Base-by-base conservation (phyloP, 345 rosid genomes). In the Lepidium sativum region DNA sequence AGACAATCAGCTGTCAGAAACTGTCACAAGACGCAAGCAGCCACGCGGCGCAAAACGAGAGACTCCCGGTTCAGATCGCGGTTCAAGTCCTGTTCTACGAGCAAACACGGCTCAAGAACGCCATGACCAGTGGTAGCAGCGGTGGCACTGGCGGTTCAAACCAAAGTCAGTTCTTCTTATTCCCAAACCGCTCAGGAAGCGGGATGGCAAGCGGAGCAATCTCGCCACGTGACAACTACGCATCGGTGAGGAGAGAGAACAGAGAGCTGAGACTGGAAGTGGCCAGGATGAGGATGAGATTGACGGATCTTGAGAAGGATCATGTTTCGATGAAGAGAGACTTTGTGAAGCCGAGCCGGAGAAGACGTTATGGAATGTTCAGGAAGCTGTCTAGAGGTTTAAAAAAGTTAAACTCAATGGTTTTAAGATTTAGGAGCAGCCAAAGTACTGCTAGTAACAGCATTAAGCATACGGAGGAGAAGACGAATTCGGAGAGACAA, bases 271-370 rank as follows among this genome's bases (percentile, higher is more conserved):
- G 89, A 70, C 95, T 94, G n/a, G 99, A 94, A 73, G 99, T 94
- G 10, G 87, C 99, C 17, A 90, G 97, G 67, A 94, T 94, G 99
- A 90, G 97, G 75, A 89, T 94, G 97, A 80, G 99, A 68, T 80
- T 94, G 41, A 94, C 97, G 7, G 99, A 94, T 71, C 76, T 94
- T 0, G 99, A 94, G 70, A 89, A 89, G 50, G 97, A 94, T 61
- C 99, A 94, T 14, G 99, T 86, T 8, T 80, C 95, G 1, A 90
- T 94, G 95, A 94, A 90, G 78, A 95, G 85, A 63, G 96, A 83
- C 61, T 78, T 94, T 7, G 91, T 87, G 15, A 77, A 77, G 71
- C 44, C 95, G 21, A 83, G 87, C 73, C 75, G 83, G 0, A 58
- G 55, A 12, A 52, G 43, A 6, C 67, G 77, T 11, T 81, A 76